These are phyloP conservation scores for Rhizopus sp. DNA, from an alignment of 371 early-diverging fungal genomes.

Conservation along the genomic window DNA sequence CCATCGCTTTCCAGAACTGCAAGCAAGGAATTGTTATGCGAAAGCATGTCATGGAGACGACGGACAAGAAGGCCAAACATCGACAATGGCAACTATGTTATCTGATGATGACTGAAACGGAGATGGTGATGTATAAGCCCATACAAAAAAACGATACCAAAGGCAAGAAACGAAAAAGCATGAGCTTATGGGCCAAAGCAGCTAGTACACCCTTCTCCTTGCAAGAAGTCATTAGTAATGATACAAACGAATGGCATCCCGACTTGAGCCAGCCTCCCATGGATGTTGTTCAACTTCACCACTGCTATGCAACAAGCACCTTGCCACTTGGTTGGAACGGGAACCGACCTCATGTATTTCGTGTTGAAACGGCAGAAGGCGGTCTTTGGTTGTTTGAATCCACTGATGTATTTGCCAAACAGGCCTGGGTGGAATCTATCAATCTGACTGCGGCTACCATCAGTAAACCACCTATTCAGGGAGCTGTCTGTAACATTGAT, in stretches of 20 bases:
- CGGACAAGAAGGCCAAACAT: conserved; percentile 25
- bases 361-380: conserved; percentile 33
- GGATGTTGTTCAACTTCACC: conserved; percentile 19
- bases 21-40: conserved; percentile 35
- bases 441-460: conserved; percentile 31
- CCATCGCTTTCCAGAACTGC: background rate
- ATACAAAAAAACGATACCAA: conserved; percentile 2
- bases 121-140: conserved; percentile 28
- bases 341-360: conserved; percentile 31
- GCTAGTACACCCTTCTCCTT: conserved; percentile 6
- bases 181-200: conserved; percentile 15
- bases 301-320: conserved; percentile 22
- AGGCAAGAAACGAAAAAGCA: conserved; percentile 12
- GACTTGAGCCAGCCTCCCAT: conserved; percentile 10
- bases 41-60: conserved; percentile 34
- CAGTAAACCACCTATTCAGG: conserved; percentile 32
- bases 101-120: conserved; percentile 23
- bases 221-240: conserved; percentile 14
- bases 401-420: conserved; percentile 13
- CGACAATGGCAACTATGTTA: conserved; percentile 38
- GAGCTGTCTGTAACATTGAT: conserved; percentile 37
- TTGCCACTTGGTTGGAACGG: conserved; percentile 30
- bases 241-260: conserved; percentile 17
- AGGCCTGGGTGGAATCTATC: conserved; percentile 30
- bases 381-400: conserved; percentile 40